Base-by-base conservation (phyloP, 805 yeast genomes). In the Sporopachydermia quercuum region DNA sequence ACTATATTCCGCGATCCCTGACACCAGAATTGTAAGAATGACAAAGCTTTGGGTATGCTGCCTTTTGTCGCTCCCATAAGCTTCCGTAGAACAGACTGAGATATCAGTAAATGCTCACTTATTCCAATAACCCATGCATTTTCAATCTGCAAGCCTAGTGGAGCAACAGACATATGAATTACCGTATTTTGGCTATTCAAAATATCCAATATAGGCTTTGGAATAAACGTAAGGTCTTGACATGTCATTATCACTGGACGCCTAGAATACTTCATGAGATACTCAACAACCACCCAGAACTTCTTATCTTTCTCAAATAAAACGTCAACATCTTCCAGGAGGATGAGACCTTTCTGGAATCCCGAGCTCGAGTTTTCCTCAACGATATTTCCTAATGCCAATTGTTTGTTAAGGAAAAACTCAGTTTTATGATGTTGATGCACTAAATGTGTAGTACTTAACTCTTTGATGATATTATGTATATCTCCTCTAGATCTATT, bases 291-390 rank as follows among this genome's bases (percentile, higher is more conserved):
- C 1, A 65, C 51, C 96, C 96, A 91, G 52, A 89, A 87, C 2
- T 75, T 74, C 42, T 70, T 73, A 49, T 91, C 97, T 34, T 69
- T 74, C 40, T 74, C 84, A 49, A 79, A 84, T 15, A 87, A 54
- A 6, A 83, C 63, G 53, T 89, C 95, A 34, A 82, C 87, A 49
- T 89, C 96, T 48, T 87, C 95, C 42, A 89, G 65, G 23, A 91
- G 56, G 3, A 91, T 76, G 4, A 85, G 61, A 4, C 89, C 86
- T 43, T 73, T 67, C 43, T 68, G 74, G 39, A 68, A 69, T 5
- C 37, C 36, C 3, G 18, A 8, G 38, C 35, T 16, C 11, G 35
- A 35, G 18, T 19, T 18, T 19, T 23, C 23, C 13, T 23, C 13
- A 30, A 17, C 2, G n/a, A n/a, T n/a, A n/a, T n/a, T n/a, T 47